Conservation (phyloP, 139 green algal genomes). For the Chlamydomonas incerta region DNA sequence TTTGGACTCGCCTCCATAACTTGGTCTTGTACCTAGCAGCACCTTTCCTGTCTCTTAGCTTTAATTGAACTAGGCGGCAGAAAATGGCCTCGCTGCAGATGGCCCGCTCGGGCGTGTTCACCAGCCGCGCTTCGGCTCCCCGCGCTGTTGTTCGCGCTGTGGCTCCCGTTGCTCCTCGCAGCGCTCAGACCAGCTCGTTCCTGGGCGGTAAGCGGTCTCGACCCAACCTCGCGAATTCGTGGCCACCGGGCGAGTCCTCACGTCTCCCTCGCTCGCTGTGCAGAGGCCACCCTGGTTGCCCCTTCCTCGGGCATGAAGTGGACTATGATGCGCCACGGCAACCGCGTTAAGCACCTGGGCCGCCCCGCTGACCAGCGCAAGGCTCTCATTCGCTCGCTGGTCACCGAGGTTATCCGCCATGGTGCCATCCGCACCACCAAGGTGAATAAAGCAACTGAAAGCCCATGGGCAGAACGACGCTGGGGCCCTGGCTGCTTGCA, state of each 20-base stretch:
- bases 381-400: conserved; percentile 91
- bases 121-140: conserved; percentile 11
- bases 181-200: conserved; percentile 22
- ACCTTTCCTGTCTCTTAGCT: background rate
- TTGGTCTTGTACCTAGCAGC: too few species aligned
- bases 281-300: conserved; percentile 53
- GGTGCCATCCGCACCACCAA: conserved; percentile 96
- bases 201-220: background rate
- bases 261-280: background rate
- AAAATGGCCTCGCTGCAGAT: conserved; percentile 34
- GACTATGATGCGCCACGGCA: conserved; percentile 94
- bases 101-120: conserved; percentile 2
- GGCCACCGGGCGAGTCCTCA: background rate
- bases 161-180: background rate
- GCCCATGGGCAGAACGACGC: background rate
- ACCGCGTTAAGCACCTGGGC: conserved; percentile 83
- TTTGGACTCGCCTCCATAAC: too few species aligned
- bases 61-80: background rate
- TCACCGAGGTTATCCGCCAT: conserved; percentile 94
- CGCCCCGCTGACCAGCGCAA: conserved; percentile 97
- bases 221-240: background rate
- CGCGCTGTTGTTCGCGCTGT: conserved; percentile 1
- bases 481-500: background rate
- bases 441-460: conserved; percentile 51
- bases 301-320: conserved; percentile 58